Evolutionary conservation across 768 basidiomycete species (phyloP), one percentile per base, ranked within the genome.

Genomic region (Strobilomyces confusus): DNA sequence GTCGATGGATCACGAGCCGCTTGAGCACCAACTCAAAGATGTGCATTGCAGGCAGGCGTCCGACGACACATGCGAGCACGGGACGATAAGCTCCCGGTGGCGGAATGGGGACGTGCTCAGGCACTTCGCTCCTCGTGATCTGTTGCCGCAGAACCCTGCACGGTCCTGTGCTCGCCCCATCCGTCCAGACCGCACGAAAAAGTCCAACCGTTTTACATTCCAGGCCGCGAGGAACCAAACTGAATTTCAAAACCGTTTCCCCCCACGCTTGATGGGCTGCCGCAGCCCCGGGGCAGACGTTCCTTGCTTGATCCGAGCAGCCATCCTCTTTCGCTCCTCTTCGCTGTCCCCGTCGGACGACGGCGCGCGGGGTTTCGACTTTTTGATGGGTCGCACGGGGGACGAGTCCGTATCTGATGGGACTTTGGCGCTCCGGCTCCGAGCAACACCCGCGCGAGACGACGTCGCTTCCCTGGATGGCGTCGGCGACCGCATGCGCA

Each of bases 261-360:
- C 86, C 33, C 85, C 85, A 58, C 88, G 80, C 70, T 84, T 89
- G 56, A 90, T 74, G 5, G 89, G 89, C 60, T 91, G 88, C 60
- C 82, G 79, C 41, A 82, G 75, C 37, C 83, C 83, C 49, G 82
- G 74, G 55, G 75, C 74, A 45, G 68, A 60, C 44, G 63, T 58
- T 41, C 75, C 76, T 54, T 68, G 69, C 56, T 71, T 80, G 49
- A 74, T 66, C 59, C 71, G 73, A 44, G 75, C 69, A 22, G 74
- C 66, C 30, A 69, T 69, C 47, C 67, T 74, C 65, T 73, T 79
- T 32, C 74, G 74, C 34, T 78, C 81, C 20, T 71, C 74, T 57
- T 83, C 84, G 61, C 83, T 86, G 61, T 85, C 83, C 46, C 79
- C 79, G 50, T 82, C 80, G 54, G 76, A 77, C 17, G 75, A 75